Percentiles rank a stretch among this genome's conserved stretches.
Evolutionary conservation across 768 basidiomycete species (phyloP).

Genomic region (Pleurotus salmoneostramineus): DNA sequence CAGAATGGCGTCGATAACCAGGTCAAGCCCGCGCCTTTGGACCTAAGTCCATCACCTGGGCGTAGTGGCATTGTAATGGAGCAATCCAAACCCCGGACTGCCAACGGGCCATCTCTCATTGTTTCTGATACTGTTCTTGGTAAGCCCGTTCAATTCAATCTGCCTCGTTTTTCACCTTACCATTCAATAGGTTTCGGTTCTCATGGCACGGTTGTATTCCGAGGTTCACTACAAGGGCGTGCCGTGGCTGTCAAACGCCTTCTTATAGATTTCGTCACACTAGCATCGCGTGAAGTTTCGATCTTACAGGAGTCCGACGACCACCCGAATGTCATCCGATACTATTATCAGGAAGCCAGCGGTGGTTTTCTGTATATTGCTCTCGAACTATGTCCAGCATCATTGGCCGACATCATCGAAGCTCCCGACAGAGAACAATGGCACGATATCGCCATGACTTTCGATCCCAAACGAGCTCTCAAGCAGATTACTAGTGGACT

Average conservation of each 20-base stretch:
- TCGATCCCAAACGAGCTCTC: constrained; percentile 87
- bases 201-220: constrained; percentile 93
- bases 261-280: constrained; percentile 91
- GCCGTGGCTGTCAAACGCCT: constrained; percentile 98
- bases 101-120: constrained; percentile 45
- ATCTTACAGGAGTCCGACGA: constrained; percentile 96
- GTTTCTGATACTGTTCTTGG: constrained; percentile 78
- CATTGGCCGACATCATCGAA: constrained; percentile 85
- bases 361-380: constrained; percentile 97
- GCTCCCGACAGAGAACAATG: constrained; percentile 62
- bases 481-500: constrained; percentile 85
- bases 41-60: neutral
- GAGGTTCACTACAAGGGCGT: constrained; percentile 93
- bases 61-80: constrained; percentile 2
- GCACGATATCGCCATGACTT: constrained; percentile 72
- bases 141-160: constrained; percentile 24
- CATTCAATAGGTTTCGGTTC: constrained; percentile 79
- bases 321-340: constrained; percentile 97
- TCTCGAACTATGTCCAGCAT: constrained; percentile 89
- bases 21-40: constrained; percentile 13
- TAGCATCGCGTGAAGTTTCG: constrained; percentile 90
- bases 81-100: constrained; percentile 4
- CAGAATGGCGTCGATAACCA: constrained; percentile 25
- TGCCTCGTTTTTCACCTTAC: constrained; percentile 7
- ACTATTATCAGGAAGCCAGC: constrained; percentile 95